Percentiles rank a stretch among this genome's conserved stretches.
Evolutionary conservation across 208 protist species (phyloP).

Genomic region (Polymyxa betae): DNA sequence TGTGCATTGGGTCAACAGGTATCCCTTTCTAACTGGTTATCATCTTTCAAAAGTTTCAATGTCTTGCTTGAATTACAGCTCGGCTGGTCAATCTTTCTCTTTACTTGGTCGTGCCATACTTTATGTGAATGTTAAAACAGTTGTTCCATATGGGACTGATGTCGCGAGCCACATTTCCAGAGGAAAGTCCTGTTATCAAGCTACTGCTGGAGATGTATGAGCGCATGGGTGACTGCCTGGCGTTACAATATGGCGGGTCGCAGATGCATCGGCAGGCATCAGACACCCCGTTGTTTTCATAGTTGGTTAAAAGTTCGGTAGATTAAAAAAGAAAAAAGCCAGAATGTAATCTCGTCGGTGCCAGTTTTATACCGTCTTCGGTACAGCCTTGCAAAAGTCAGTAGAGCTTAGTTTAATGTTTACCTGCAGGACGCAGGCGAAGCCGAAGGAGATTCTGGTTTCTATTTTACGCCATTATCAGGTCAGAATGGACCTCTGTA

Average conservation of each 20-base stretch:
- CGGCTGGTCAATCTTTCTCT: no score
- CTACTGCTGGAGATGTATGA: constrained; percentile 52
- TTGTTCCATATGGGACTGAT: neutral
- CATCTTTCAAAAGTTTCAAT: no score
- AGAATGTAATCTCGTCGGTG: neutral
- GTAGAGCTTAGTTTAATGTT: neutral
- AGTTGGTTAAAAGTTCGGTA: neutral
- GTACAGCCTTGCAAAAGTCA: neutral
- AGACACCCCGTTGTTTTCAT: neutral
- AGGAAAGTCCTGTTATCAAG: constrained; percentile 32
- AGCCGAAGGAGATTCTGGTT: constrained; percentile 53
- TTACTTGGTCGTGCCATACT: no score
- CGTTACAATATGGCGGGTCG: constrained; percentile 53
- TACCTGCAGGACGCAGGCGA: neutral
- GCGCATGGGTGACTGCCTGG: constrained; percentile 54
- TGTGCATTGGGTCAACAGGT: constrained; percentile 40
- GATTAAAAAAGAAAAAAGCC: constrained; percentile 25
- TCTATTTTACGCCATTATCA: constrained; percentile 53
- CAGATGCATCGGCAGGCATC: constrained; percentile 52
- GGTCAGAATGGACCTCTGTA: neutral
- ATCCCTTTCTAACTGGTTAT: no score
- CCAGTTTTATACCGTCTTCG: constrained; percentile 43
- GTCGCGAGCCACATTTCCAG: neutral
- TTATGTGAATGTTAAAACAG: neutral
- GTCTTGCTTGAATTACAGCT: no score